A percentile compares a stretch with the other conserved stretches of the same genome.
phyloP scores from a whole-genome alignment of 257 asterid genomes.

The Capsicum pubescens region DNA sequence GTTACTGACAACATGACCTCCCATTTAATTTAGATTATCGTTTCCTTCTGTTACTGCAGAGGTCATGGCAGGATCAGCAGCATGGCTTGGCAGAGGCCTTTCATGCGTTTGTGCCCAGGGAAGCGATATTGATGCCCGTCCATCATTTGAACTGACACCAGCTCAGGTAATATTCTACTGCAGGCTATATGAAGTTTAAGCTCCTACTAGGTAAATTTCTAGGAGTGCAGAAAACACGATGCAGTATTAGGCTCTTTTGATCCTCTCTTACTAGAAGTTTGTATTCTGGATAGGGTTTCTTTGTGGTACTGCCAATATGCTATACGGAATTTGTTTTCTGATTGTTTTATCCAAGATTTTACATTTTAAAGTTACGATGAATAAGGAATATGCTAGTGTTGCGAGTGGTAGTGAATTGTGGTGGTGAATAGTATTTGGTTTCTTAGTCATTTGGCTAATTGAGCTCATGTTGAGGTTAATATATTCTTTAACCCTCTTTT shows the following conservation, averaged over 20 bases:
- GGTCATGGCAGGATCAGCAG: conserved; percentile 95
- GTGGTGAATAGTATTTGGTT: background rate
- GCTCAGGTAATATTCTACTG: conserved; percentile 56
- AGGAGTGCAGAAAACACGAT: background rate
- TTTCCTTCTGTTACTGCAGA: conserved; percentile 61
- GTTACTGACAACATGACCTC: conserved; percentile 11
- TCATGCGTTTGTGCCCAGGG: conserved; percentile 97
- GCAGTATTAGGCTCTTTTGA: conserved; percentile 11
- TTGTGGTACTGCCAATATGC: background rate
- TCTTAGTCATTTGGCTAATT: background rate
- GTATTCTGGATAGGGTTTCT: conserved; percentile 21
- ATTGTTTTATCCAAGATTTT: background rate
- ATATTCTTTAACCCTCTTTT: conserved; percentile 19
- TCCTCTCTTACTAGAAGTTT: conserved; percentile 14
- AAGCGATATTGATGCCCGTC: conserved; percentile 86
- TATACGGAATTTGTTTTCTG: background rate
- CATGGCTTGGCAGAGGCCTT: conserved; percentile 97
- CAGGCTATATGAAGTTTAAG: background rate
- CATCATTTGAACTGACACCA: conserved; percentile 91
- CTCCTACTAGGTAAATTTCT: conserved; percentile 9
- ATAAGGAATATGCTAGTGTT: conserved; percentile 13
- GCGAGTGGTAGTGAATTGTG: conserved; percentile 5
- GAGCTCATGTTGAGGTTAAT: conserved; percentile 8
- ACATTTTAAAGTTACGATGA: background rate
- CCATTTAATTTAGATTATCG: conserved; percentile 33